Evolutionary conservation across 2,329 filamentous ascomycete species (phyloP).

Genomic region (Whalleya microplaca): DNA sequence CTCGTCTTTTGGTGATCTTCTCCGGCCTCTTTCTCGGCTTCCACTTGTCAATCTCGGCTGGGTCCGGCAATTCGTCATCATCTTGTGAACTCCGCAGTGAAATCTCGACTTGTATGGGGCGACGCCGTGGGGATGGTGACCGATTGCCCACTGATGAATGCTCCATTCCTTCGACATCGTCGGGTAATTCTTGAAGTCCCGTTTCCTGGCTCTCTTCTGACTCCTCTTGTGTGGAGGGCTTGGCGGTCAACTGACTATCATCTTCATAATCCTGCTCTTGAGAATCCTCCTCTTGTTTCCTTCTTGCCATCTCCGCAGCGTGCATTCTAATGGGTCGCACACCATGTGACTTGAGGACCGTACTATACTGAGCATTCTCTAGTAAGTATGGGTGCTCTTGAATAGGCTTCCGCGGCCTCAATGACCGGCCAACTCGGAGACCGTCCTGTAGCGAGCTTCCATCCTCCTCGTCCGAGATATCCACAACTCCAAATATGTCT

Average conservation of each 20-base stretch:
- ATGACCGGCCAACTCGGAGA: slow-evolving; percentile 44
- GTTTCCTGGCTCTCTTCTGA: slow-evolving; percentile 42
- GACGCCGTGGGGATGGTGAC: slow-evolving; percentile 16
- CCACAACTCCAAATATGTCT: slow-evolving; percentile 17
- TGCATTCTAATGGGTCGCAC: slow-evolving; percentile 55
- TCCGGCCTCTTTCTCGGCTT: slow-evolving; percentile 16
- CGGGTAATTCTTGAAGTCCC: slow-evolving; percentile 15
- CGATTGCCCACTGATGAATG: slow-evolving; percentile 20
- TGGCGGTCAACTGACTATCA: slow-evolving; percentile 50
- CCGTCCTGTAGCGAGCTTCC: slow-evolving; percentile 3
- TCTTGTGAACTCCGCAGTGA: slow-evolving; percentile 31
- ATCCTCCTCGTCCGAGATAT: slow-evolving; percentile 15
- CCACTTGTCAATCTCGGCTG: slow-evolving; percentile 37
- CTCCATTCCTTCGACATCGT: slow-evolving; percentile 26
- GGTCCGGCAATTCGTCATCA: slow-evolving; percentile 38
- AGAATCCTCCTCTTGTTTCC: slow-evolving; percentile 46
- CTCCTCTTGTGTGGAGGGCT: slow-evolving; percentile 31
- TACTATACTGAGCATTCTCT: slow-evolving; percentile 59
- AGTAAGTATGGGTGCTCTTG: slow-evolving; percentile 63
- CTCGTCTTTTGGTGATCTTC: slow-evolving; percentile 27
- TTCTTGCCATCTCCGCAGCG: slow-evolving; percentile 35
- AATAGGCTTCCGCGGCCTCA: slow-evolving; percentile 64
- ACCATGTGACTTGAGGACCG: slow-evolving; percentile 56
- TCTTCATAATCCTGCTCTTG: slow-evolving; percentile 56
- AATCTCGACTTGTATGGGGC: slow-evolving; percentile 1